phyloP scores from a whole-genome alignment of 176 grass and related monocot genomes.

The Leersia perrieri region DNA sequence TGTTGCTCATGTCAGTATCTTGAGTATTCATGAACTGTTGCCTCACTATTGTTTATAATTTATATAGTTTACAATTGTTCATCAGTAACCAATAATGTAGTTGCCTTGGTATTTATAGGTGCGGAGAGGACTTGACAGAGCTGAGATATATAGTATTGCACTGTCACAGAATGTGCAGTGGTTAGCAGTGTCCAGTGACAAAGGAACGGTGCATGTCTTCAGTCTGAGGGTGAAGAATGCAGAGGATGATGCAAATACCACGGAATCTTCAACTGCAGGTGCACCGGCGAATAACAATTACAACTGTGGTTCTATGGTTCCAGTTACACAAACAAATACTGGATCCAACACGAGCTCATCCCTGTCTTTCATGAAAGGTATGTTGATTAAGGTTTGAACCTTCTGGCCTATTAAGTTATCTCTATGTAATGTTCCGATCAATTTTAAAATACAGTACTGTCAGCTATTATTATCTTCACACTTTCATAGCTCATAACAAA shows the following conservation, averaged over 20 bases:
- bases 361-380: constrained; percentile 73
- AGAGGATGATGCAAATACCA: constrained; percentile 29
- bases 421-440: background rate
- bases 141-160: constrained; percentile 75
- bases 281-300: constrained; percentile 21
- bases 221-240: constrained; percentile 39
- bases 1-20: no score
- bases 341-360: constrained; percentile 59
- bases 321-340: constrained; percentile 27
- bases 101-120: constrained; percentile 45
- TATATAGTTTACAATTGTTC: constrained; percentile 14
- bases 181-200: constrained; percentile 77
- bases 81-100: background rate
- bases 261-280: constrained; percentile 21
- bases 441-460: no score
- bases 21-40: no score
- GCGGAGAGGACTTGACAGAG: constrained; percentile 65
- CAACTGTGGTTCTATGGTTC: constrained; percentile 39
- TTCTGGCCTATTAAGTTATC: background rate
- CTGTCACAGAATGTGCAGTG: constrained; percentile 60
- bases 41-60: constrained; percentile 1
- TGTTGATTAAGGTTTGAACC: background rate
- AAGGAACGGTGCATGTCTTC: constrained; percentile 80
- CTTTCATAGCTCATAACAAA: background rate
- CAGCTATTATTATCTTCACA: no score